Evolutionary conservation across 805 yeast genomes (phyloP), one percentile per base, ranked within the genome.

Genomic region (Teunomyces aglyptinius): DNA sequence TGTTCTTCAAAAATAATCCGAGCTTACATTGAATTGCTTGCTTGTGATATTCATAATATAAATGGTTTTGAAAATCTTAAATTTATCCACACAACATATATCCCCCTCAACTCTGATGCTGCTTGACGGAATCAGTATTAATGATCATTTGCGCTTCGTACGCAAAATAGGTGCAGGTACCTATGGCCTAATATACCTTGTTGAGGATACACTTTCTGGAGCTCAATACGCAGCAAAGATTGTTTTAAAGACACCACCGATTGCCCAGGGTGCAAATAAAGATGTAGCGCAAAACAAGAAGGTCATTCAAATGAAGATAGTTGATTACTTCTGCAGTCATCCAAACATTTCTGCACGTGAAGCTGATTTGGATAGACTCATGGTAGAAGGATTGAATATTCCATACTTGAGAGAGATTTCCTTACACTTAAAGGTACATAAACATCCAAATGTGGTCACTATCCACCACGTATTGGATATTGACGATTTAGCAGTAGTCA

Each of bases 91-190:
- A n/a, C 48, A 38, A 41, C 36, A 41, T 46, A 12, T 42, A 39
- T 35, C 13, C 33, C 15, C 31, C 33, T 31, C 26, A 44, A 24
- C 26, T 24, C 26, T 24, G 26, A 24, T 44, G 49, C 33, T 35
- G 8, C 49, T 56, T 13, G 59, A 64, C 36, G 68, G 67, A 3
- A 55, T 51, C 43, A 50, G 54, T 42, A 47, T 68, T 38, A 63
- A 63, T 48, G 51, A 49, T 52, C 67, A 70, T 20, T 70, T 69
- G 52, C 69, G 67, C 47, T 65, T 80, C 55, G 70, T 73, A 48
- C 69, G 66, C 49, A 76, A 80, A 53, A 76, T 85, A 8, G 96
- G 96, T 6, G 78, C 92, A 0, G 97, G 97, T 22, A 90, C 96
- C 18, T 89, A 84, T 57, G 96, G 96, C 4, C 72, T 85, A 27